Evolutionary conservation across 208 protist species (phyloP).

Genomic region (Leishmania guyanensis): DNA sequence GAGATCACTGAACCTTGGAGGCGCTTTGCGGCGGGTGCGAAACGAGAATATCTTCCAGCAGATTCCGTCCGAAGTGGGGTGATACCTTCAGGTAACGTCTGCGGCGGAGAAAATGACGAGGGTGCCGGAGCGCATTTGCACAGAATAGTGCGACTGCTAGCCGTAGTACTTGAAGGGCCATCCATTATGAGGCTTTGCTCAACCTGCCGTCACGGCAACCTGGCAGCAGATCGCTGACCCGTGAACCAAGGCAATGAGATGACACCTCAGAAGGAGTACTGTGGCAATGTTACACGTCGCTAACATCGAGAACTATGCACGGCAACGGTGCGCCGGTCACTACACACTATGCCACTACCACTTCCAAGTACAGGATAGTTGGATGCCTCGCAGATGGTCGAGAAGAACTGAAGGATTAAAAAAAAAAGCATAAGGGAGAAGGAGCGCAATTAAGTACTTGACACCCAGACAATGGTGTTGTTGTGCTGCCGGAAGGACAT

Average conservation of each 20-base stretch:
- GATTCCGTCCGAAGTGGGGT: background rate
- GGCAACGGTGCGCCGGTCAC: background rate
- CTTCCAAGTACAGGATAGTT: background rate
- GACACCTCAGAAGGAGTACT: background rate
- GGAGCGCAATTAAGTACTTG: background rate
- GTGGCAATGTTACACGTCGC: conserved; percentile 7
- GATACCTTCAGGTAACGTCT: conserved; percentile 6
- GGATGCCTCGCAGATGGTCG: background rate
- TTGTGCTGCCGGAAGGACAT: background rate
- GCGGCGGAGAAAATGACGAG: conserved; percentile 3
- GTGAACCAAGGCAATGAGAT: conserved; percentile 21
- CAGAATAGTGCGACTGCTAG: background rate
- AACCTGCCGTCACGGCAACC: conserved; percentile 3
- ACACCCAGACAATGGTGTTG: background rate
- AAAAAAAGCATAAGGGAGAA: background rate
- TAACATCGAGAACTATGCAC: conserved; percentile 4
- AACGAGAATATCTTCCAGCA: conserved; percentile 49
- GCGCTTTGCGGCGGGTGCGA: conserved; percentile 17
- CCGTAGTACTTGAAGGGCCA: no score
- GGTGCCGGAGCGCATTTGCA: conserved; percentile 4
- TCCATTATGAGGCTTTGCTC: conserved; percentile 6
- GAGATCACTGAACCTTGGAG: conserved; percentile 24
- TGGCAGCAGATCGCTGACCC: background rate
- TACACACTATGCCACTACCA: background rate
- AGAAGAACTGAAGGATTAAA: background rate